Percentiles rank a stretch among this genome's conserved stretches.
These are phyloP conservation scores for Lanzia echinophila DNA, from an alignment of 2,329 filamentous ascomycete genomes.

Conservation along the genomic window DNA sequence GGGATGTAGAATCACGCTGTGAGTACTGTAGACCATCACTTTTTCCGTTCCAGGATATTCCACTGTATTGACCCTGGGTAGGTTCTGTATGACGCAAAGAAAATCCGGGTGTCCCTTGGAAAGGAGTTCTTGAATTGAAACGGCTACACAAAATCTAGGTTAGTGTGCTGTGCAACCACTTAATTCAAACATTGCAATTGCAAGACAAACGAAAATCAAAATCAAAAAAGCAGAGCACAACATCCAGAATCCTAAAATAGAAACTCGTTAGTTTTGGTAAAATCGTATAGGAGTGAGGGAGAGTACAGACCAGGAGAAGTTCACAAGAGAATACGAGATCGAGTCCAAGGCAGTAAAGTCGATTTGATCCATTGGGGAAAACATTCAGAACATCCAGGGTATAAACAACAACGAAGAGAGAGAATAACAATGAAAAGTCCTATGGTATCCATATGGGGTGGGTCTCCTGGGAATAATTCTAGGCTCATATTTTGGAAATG, in stretches of 20 bases:
- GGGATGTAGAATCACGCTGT: conserved; percentile 21
- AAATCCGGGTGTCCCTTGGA: conserved; percentile 25
- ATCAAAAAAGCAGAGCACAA: conserved; percentile 15
- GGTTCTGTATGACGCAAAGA: conserved; percentile 31
- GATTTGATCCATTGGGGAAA: background rate
- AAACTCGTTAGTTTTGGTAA: conserved; percentile 15
- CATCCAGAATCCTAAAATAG: conserved; percentile 15
- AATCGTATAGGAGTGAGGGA: background rate
- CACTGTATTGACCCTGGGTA: conserved; percentile 28
- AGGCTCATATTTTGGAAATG: background rate
- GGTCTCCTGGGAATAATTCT: background rate
- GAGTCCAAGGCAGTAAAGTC: background rate
- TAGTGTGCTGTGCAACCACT: conserved; percentile 30
- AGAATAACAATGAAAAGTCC: conserved; percentile 2
- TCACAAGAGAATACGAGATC: background rate
- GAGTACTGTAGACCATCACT: conserved; percentile 32
- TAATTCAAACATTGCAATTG: conserved; percentile 13
- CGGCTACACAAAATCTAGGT: conserved; percentile 28
- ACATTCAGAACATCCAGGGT: background rate
- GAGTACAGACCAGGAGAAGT: conserved; percentile 21
- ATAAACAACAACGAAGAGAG: conserved; percentile 5
- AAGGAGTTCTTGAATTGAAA: conserved; percentile 21
- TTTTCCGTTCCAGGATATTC: conserved; percentile 25
- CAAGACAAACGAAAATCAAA: conserved; percentile 8
- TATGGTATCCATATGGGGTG: background rate